phyloP scores from a whole-genome alignment of 78 protist species.

The Speleostelium caveatum region DNA sequence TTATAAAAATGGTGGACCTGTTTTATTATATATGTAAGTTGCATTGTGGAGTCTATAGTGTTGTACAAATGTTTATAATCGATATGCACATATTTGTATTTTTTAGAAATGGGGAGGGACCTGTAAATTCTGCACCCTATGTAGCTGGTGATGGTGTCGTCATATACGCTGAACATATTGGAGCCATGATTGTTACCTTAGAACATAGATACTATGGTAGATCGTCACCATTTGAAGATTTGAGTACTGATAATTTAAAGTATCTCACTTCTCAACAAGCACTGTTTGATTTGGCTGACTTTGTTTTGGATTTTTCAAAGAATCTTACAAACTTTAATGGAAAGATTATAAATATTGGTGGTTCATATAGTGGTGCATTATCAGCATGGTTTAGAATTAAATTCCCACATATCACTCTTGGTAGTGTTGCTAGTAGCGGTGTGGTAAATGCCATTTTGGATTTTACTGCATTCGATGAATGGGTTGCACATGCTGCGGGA shows the following conservation, averaged over 20 bases:
- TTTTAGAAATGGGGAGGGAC: constrained; percentile 82
- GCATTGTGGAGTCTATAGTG: no score
- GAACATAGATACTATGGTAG: constrained; percentile 93
- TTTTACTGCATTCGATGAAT: constrained; percentile 62
- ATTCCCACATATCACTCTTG: constrained; percentile 69
- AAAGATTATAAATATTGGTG: constrained; percentile 60
- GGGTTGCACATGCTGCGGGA: constrained; percentile 49
- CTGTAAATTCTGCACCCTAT: constrained; percentile 55
- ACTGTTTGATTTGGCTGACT: constrained; percentile 45
- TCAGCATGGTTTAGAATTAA: constrained; percentile 76
- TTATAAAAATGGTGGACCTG: constrained; percentile 47
- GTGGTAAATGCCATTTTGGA: constrained; percentile 75
- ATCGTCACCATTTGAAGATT: constrained; percentile 74
- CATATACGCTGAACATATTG: constrained; percentile 40
- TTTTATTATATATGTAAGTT: constrained; percentile 68
- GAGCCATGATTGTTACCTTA: constrained; percentile 79
- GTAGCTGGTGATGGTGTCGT: constrained; percentile 31
- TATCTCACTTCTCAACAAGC: constrained; percentile 87
- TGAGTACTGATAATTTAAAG: constrained; percentile 78
- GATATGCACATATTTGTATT: background rate
- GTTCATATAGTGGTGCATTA: constrained; percentile 58
- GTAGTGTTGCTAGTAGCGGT: constrained; percentile 60
- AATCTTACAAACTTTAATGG: background rate
- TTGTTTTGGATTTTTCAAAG: constrained; percentile 4
- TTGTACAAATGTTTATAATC: no score